Evolutionary conservation across 192 early-diverging fungal genomes (phyloP), one percentile per base, ranked within the genome.

Genomic region (Gryganskiella cystojenkinii): DNA sequence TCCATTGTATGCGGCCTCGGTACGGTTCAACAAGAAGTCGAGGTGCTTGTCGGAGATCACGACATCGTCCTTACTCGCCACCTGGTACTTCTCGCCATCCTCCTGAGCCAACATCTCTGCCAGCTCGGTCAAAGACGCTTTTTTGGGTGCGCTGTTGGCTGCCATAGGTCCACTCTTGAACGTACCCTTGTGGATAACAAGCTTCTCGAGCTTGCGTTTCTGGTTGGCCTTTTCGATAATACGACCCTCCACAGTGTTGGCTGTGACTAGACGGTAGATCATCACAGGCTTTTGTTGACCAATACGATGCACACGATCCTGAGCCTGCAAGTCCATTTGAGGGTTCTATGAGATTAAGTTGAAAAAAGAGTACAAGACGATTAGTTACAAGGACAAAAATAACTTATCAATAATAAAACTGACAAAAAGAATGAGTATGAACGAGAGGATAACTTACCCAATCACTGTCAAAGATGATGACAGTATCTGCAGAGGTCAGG

Each of bases 271-370:
- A 6, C 98, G 84, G 69, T 97, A 99, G 46, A 99, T 86, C 24
- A 97, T 85, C 0, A 99, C 96, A 1, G 95, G 96, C 37, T 86
- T 91, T 4, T 88, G 93, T 69, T 99, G 98, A 28, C 98, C 98
- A 68, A 99, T 98, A 53, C 96, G 89, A 74, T 99, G 98, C 2
- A 94, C 96, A 43, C 98, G 92, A 80, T 98, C 96, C 80, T 96
- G 93, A 10, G 98, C 96, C 72, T 99, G 96, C 57, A 98, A 74
- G 75, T 98, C 98, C 80, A 93, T 92, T 89, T 99, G 98, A n/a
- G 96, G 98, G 68, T 99, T 99, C 94, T 92, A 68, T 52, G 7
- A 24, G 19, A 33, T 28, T 35, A 61, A 30, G 30, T 42, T 7
- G 54, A 50, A 65, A 64, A 42, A 56, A 27, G 31, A 37, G 24